Evolutionary conservation across 768 basidiomycete genomes (phyloP), one percentile per base, ranked within the genome.

Genomic region (Rhizopogon vesiculosus): DNA sequence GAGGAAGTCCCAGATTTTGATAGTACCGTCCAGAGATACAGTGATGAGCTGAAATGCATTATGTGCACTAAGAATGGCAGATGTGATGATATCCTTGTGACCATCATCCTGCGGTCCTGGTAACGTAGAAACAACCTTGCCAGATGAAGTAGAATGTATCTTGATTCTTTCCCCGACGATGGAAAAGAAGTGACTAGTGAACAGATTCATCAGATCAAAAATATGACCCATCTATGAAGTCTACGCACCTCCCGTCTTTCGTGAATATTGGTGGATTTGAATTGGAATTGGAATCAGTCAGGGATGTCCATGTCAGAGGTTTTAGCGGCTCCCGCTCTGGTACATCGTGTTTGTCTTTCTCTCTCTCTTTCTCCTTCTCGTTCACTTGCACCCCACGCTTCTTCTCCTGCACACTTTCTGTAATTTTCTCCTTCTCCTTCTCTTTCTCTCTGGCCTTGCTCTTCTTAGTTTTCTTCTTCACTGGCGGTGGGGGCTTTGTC

Each of bases 1-100:
- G 39, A 95, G 73, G 69, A 89, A 95, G 72, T 98, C 93, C 97
- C 97, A 99, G 25, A 97, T 73, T 67, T 90, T 83, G 59, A 98
- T 71, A 38, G 78, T 79, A n/a, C 94, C 96, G 61, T 93, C 89
- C 56, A 85, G 64, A 7, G 91, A 91, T 46, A 84, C 86, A 10
- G 93, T 93, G 60, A 98, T 83, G 59, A 99, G 72, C 69, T 98
- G 97, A 60, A 93, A 90, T 25, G 84, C 78, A 71, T 97, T 98
- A 59, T 85, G 79, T 13, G 97, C 93, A 66, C 84, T 89, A 54
- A 98, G 72, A 41, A 86, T 73, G 41, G 87, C 82, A 41, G 85
- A 82, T 10, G 93, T 92, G 60, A 98, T 81, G 22, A 76, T 64
- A 62, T 80, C 78, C 5, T 78, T 71, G 57, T 66, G 69, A 60